Evolutionary conservation across 257 asterid species (phyloP).

Genomic region (Solanum rostratum): DNA sequence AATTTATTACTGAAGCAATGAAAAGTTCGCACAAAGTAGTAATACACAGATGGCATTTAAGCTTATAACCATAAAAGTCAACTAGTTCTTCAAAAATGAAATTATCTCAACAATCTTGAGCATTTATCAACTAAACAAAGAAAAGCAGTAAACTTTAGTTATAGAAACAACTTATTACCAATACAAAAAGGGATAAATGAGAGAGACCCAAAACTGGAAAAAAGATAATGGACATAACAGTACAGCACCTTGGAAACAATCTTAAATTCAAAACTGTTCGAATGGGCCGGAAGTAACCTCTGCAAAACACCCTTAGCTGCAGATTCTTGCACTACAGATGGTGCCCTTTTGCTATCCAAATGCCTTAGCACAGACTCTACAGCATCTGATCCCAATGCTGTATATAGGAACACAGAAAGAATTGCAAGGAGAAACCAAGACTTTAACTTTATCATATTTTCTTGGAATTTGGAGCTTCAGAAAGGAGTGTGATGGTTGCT

Average conservation of each 20-base stretch:
- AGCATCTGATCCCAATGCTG: conserved; percentile 31
- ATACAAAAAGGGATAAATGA: neutral
- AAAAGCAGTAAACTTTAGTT: neutral
- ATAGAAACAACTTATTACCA: neutral
- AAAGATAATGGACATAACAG: neutral
- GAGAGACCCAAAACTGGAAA: neutral
- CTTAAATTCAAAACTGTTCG: conserved; percentile 45
- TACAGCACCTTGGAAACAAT: conserved; percentile 52
- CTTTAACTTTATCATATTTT: conserved; percentile 7
- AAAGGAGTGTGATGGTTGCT: neutral
- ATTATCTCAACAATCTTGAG: neutral
- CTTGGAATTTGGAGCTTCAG: conserved; percentile 8
- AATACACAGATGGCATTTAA: neutral
- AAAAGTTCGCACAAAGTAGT: neutral
- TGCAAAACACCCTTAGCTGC: conserved; percentile 79
- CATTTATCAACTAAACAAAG: neutral
- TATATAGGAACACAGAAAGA: conserved; percentile 7
- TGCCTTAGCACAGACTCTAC: conserved; percentile 39
- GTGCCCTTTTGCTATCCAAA: conserved; percentile 38
- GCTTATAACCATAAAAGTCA: neutral
- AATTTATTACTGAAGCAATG: neutral
- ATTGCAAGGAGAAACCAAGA: conserved; percentile 10
- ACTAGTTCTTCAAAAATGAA: neutral
- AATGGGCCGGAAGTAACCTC: conserved; percentile 79
- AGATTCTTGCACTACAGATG: conserved; percentile 51